Evolutionary conservation across 1,139 yeast species (phyloP), one percentile per base, ranked within the genome.

Genomic region (Suhomyces wounanorum): DNA sequence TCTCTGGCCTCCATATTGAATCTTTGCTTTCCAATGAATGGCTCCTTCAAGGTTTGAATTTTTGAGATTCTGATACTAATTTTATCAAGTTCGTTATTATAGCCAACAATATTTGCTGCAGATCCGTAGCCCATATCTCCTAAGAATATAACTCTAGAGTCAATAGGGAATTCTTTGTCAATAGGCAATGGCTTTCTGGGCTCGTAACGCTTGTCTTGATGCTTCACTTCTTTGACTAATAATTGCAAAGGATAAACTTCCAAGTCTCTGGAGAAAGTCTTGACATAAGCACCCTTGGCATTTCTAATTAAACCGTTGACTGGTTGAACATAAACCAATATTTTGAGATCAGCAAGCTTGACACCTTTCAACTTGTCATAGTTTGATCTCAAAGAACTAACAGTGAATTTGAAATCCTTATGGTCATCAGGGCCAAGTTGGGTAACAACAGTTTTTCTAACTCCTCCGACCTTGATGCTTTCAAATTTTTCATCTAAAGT

Each of bases 81-180:
- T 52, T 81, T 82, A 50, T 83, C 69, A 44, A 79, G 72, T 11
- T 69, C 69, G 21, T 75, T 77, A 40, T 81, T 75, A 55, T 83
- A 80, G 0, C 89, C 96, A 47, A 78, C 83, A 45, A 94, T 81
- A 23, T 78, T 77, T 13, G 95, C 92, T 47, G 96, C 87, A 26
- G 90, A 81, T 45, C 99, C 99, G 64, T 89, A 94, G 2, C 92
- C 96, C 69, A 84, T 84, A 38, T 87, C 91, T 39, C 98, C 96
- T 55, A 94, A 75, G 64, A 89, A 89, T n/a, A 92, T 81, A 38
- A 85, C 94, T 51, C 83, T 82, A 0, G 89, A 79, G 17, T 81
- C 85, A 7, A 79, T 52, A 23, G 98, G 97, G 68, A 81, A 94
- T 65, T 94, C 98, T 57, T 87, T 83, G 8, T 83, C 85, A 52